Evolutionary conservation across 345 rosid species (phyloP).

Genomic region (Corchorus olitorius): DNA sequence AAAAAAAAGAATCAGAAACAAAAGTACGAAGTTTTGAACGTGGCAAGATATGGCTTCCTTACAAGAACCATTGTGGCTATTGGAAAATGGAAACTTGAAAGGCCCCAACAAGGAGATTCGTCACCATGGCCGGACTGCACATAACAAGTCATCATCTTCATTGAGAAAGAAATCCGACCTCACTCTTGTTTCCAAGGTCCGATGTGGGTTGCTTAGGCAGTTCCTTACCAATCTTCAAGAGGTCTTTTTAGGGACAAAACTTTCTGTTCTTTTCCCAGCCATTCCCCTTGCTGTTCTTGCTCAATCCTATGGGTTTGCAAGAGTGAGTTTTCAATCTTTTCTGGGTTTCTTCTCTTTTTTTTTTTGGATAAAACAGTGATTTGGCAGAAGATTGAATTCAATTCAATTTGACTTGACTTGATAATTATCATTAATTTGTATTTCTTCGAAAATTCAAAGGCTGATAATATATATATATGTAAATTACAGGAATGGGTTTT

Average conservation of each 20-base stretch:
- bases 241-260: slow-evolving; percentile 84
- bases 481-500: slow-evolving; percentile 77
- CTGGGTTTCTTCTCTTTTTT: neutral
- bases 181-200: slow-evolving; percentile 57
- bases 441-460: too few species aligned
- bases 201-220: slow-evolving; percentile 43
- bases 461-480: too few species aligned
- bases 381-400: neutral
- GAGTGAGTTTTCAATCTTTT: slow-evolving; percentile 39
- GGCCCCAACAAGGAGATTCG: slow-evolving; percentile 56
- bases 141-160: slow-evolving; percentile 85
- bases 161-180: slow-evolving; percentile 79
- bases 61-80: slow-evolving; percentile 40
- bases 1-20: too few species aligned
- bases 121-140: slow-evolving; percentile 71
- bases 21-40: too few species aligned
- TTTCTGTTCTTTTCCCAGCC: slow-evolving; percentile 73
- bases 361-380: slow-evolving; percentile 3
- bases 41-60: slow-evolving; percentile 33
- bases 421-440: too few species aligned
- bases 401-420: neutral
- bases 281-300: slow-evolving; percentile 75
- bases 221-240: slow-evolving; percentile 73
- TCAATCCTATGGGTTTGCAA: slow-evolving; percentile 49
- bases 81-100: slow-evolving; percentile 65